Evolutionary conservation across 495 filamentous ascomycete species (phyloP).

Genomic region (Xylaria curta): DNA sequence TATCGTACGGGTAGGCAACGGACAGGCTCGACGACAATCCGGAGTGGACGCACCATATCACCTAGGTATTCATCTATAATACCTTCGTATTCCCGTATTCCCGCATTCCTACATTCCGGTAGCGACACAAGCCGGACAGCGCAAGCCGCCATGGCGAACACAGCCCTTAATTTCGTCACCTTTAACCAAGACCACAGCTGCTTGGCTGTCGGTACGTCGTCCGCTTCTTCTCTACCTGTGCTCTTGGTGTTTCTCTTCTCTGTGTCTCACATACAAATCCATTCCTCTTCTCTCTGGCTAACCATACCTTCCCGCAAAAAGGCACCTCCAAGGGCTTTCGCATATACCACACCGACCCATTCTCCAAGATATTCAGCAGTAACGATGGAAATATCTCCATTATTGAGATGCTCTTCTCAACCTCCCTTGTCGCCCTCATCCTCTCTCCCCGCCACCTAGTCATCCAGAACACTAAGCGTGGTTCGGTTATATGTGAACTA

Average conservation of each 20-base stretch:
- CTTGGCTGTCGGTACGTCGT: constrained; percentile 83
- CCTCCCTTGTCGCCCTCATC: constrained; percentile 93
- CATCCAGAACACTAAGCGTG: constrained; percentile 97
- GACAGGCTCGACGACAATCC: background rate
- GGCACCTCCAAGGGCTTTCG: constrained; percentile 91
- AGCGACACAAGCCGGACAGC: background rate
- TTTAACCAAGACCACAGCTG: constrained; percentile 99
- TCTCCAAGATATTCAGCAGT: constrained; percentile 89
- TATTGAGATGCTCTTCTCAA: constrained; percentile 98
- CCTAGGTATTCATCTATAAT: background rate
- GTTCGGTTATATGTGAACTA: constrained; percentile 97
- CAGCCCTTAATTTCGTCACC: constrained; percentile 94
- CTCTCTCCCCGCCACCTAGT: constrained; percentile 87
- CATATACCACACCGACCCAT: constrained; percentile 95
- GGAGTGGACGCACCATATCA: background rate
- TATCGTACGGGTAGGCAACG: background rate
- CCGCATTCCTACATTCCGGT: background rate
- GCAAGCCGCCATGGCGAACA: constrained; percentile 46
- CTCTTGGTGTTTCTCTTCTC: background rate
- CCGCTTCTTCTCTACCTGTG: background rate
- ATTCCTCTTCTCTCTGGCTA: background rate
- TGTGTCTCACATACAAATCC: background rate
- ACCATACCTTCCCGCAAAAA: constrained; percentile 19
- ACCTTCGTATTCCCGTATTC: background rate
- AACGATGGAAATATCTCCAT: constrained; percentile 92